phyloP scores from a whole-genome alignment of 2,329 filamentous ascomycete species.

The Thelonectria discophora region DNA sequence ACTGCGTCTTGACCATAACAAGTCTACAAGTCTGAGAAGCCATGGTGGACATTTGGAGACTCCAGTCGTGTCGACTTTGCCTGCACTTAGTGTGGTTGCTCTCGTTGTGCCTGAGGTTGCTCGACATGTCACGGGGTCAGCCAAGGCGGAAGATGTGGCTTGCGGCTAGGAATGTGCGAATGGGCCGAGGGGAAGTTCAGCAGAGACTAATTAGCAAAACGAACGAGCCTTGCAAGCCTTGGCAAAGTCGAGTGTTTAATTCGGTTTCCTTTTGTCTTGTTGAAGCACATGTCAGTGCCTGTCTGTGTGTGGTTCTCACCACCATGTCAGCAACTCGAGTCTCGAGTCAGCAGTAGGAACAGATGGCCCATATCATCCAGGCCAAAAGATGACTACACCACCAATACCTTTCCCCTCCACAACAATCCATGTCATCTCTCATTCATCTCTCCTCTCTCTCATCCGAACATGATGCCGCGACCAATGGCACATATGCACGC shows the following conservation, averaged over 20 bases:
- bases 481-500: slow-evolving; percentile 18
- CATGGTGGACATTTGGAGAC: neutral
- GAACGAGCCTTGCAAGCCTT: neutral
- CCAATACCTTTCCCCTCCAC: neutral
- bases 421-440: too few relatives aligned
- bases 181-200: neutral
- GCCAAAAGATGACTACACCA: neutral
- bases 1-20: too few relatives aligned
- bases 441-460: neutral
- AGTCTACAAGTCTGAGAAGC: too few relatives aligned
- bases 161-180: neutral
- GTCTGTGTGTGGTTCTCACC: neutral
- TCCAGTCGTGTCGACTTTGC: neutral
- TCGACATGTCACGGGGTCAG: neutral
- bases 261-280: neutral
- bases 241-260: neutral
- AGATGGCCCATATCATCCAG: neutral
- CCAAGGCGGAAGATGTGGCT: neutral
- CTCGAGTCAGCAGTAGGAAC: too few relatives aligned
- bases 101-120: neutral
- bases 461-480: neutral
- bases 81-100: neutral
- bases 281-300: slow-evolving; percentile 17
- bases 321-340: neutral
- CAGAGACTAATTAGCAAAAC: neutral